Evolutionary conservation across 768 basidiomycete genomes (phyloP), one percentile per base, ranked within the genome.

Genomic region (Kockovaella imperatae): DNA sequence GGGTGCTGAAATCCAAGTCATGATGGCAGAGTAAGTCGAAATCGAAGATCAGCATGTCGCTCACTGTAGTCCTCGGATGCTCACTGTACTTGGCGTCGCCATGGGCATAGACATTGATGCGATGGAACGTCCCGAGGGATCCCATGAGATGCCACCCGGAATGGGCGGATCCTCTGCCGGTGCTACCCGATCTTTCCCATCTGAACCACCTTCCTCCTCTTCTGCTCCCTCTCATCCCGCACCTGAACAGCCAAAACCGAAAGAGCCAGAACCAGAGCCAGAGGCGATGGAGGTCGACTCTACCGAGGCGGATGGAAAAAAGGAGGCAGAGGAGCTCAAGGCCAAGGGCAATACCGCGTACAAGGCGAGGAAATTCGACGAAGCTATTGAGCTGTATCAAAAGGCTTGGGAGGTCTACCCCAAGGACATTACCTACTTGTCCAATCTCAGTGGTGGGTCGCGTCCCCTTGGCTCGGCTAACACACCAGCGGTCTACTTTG

Each of bases 61-160:
- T n/a, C n/a, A n/a, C n/a, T n/a, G n/a, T n/a, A n/a, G n/a, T 72
- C 81, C 91, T 29, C 80, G 91, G 50, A 89, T 95, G 87, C 87
- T 70, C 52, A 70, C 70, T 64, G 89, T 89, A 14, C 76, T 96
- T 35, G 91, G 91, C 51, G 91, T 82, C 10, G 78, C 87, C 48
- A 87, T 96, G 84, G 88, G 88, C 28, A 78, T 96, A 58, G 88
- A 96, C 72, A 79, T 96, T 73, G 82, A 86, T 72, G 87, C 84
- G 48, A 84, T 86, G 69, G 77, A 80, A 43, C 78, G 89, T 47
- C 82, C 84, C 15, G 87, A 87, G 74, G 89, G 85, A 29, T 87
- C 87, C 8, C 78, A 83, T 47, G 86, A 87, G 45, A 72, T 83
- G 39, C 85, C 86, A 6, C 77, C 83, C 7, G 82, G 80, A 35